Base-by-base conservation (phyloP, 345 rosid genomes). In the Aegle marmelos region DNA sequence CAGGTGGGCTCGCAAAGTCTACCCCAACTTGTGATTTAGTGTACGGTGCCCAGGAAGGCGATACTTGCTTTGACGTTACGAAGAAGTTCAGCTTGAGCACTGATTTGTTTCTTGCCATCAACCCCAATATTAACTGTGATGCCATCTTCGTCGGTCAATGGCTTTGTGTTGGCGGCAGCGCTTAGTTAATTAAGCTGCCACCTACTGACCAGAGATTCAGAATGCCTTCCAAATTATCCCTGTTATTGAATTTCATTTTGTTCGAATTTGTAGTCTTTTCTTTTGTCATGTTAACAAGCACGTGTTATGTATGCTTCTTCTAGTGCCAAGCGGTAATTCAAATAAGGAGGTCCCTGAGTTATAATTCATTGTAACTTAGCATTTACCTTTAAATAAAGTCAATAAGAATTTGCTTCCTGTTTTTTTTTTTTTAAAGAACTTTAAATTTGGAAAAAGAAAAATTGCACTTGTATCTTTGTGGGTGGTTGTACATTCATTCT, bases 131-230 rank as follows among this genome's bases (percentile, higher is more conserved):
- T 77, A 50, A 78, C 1, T 85, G 88, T 6, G 0, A n/a, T 6
- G n/a, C 41, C 1, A 76, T 83, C 68, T 85, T 85, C 50, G 58
- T 80, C n/a, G 87, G 87, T 22, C 88, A 85, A 59, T 86, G 88
- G 86, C 70, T 88, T 9, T 85, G 89, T 34, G 76, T 83, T 41
- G 69, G 24, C 9, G 83, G 85, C 63, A 54, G 57, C 2, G 31
- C 79, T 41, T 22, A 22, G 57, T 45, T 45, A 11, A 11, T 13
- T 41, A 10, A 41, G 3, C 48, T 10, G 0, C 48, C 48, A 41
- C 48, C 48, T 41, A 2, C 48, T 10, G 2, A 41, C 11, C 50
- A 45, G 50, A 45, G 50, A 45, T 11, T 45, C 16, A 2, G 25
- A 70, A 31, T 61, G 66, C 22, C 66, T 62, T 62, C 25, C 3